Evolutionary conservation across 179 eudicot species (phyloP), one percentile per base, ranked within the genome.

Genomic region (Beta corolliflora): DNA sequence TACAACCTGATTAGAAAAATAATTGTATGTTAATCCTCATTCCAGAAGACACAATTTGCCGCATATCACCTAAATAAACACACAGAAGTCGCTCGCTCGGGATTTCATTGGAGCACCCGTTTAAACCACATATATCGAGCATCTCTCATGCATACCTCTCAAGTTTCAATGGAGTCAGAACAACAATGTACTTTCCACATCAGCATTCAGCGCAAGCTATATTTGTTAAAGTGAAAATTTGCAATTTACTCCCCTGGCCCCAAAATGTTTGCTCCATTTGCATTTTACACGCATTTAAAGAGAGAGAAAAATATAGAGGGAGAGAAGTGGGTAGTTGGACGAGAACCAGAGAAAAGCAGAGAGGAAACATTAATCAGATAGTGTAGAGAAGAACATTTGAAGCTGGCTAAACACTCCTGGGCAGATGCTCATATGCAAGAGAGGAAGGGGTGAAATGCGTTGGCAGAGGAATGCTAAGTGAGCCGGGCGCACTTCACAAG

Each of bases 1-100:
- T 44, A 88, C 90, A 18, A 88, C 90, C 90, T 88, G 81, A 1
- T 56, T 65, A 10, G 4, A 29, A 5, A 41, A n/a, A 2, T 15
- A 9, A 21, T 8, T 2, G n/a, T n/a, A 56, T 19, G 13, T 45
- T 10, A 71, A 56, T 44, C 55, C 23, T 7, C 13, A 29, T 29
- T 7, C 52, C 15, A 36, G 5, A 7, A 18, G 2, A 58, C 9
- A 56, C 9, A 41, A 56, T 19, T 14, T 50, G 55, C 77, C 25
- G 25, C n/a, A 6, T 44, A 15, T 25, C 10, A 73, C n/a, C 14
- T 23, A 73, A 7, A 15, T n/a, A 53, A 5, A 18, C 70, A 45
- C 13, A n/a, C 14, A 4, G 2, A 16, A n/a, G 23, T n/a, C 31
- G 46, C 6, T 45, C 31, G n/a, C 6, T 25, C 21, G n/a, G 16